phyloP scores from a whole-genome alignment of 345 rosid species.

The Moricandia moricandioides region DNA sequence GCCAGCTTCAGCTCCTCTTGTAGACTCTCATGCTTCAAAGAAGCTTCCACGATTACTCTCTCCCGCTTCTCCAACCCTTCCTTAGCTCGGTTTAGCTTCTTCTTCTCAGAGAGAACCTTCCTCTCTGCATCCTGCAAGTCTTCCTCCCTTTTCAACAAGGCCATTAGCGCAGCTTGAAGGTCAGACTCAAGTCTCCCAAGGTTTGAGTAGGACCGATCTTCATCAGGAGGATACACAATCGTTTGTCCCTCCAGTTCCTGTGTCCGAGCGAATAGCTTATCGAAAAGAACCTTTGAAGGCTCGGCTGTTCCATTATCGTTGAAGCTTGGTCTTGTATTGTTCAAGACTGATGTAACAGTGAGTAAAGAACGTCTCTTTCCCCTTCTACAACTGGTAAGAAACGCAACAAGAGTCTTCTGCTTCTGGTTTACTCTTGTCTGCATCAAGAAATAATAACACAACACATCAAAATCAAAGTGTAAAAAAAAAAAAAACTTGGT shows the following conservation, averaged over 20 bases:
- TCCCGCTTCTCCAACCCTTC: constrained; percentile 56
- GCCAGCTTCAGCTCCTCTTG: constrained; percentile 58
- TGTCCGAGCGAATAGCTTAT: constrained; percentile 64
- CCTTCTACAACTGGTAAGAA: constrained; percentile 12
- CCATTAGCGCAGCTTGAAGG: constrained; percentile 58
- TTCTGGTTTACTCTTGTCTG: constrained; percentile 43
- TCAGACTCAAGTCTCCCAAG: constrained; percentile 65
- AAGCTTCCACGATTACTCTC: constrained; percentile 46
- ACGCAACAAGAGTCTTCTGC: constrained; percentile 32
- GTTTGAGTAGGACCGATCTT: constrained; percentile 28
- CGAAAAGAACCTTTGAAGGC: constrained; percentile 55
- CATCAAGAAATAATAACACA: constrained; percentile 8
- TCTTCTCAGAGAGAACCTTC: constrained; percentile 52
- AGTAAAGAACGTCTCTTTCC: constrained; percentile 25
- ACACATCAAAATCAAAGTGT: neutral
- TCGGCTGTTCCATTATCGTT: constrained; percentile 52
- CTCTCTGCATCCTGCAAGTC: constrained; percentile 60
- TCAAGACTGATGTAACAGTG: constrained; percentile 41
- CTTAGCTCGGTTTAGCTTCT: constrained; percentile 47
- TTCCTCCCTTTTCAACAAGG: constrained; percentile 67
- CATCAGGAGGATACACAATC: constrained; percentile 16
- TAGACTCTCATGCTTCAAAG: constrained; percentile 53
- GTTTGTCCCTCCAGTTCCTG: constrained; percentile 59
- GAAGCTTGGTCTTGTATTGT: constrained; percentile 39
- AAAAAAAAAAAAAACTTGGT: neutral